Evolutionary conservation across 2,329 filamentous ascomycete species (phyloP).

Genomic region (Passalora sequoiae): DNA sequence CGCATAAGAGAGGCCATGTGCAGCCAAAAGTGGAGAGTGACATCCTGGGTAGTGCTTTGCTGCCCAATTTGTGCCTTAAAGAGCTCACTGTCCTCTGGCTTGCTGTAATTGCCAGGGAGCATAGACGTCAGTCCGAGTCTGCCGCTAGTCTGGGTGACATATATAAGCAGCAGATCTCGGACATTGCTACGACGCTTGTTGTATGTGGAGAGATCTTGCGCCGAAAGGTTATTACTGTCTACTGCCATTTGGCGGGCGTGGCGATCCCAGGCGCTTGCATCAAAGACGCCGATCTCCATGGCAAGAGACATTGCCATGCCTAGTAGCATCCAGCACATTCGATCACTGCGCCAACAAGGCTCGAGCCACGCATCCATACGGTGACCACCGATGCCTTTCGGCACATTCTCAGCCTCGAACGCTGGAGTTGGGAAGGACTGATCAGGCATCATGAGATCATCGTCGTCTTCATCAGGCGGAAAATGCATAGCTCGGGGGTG

Average conservation of each 20-base stretch:
- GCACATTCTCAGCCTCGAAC: constrained; percentile 51
- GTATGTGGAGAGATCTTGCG: constrained; percentile 65
- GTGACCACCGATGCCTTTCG: constrained; percentile 67
- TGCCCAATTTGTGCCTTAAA: constrained; percentile 26
- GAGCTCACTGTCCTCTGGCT: constrained; percentile 33
- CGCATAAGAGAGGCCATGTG: constrained; percentile 92
- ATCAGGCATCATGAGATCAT: constrained; percentile 61
- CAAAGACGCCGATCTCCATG: constrained; percentile 93
- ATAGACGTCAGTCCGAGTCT: constrained; percentile 89
- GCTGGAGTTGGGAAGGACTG: constrained; percentile 60
- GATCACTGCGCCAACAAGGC: constrained; percentile 82
- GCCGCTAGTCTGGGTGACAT: constrained; percentile 88
- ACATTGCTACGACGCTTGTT: constrained; percentile 74
- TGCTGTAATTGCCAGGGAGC: constrained; percentile 57
- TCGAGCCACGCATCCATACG: constrained; percentile 94
- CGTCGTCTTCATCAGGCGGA: constrained; percentile 64
- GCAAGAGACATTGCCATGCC: constrained; percentile 85
- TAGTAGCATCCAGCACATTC: constrained; percentile 97
- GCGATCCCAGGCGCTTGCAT: constrained; percentile 62
- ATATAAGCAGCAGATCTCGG: constrained; percentile 80
- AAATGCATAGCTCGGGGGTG: constrained; percentile 93
- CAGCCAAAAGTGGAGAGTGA: constrained; percentile 78
- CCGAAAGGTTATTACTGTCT: constrained; percentile 33
- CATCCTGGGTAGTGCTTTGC: constrained; percentile 43
- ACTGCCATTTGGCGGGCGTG: constrained; percentile 51